A percentile compares a stretch with the other conserved stretches of the same genome.
These are phyloP conservation scores for Candolleomyces eurysporus DNA, from an alignment of 768 basidiomycete genomes.

Conservation along the genomic window DNA sequence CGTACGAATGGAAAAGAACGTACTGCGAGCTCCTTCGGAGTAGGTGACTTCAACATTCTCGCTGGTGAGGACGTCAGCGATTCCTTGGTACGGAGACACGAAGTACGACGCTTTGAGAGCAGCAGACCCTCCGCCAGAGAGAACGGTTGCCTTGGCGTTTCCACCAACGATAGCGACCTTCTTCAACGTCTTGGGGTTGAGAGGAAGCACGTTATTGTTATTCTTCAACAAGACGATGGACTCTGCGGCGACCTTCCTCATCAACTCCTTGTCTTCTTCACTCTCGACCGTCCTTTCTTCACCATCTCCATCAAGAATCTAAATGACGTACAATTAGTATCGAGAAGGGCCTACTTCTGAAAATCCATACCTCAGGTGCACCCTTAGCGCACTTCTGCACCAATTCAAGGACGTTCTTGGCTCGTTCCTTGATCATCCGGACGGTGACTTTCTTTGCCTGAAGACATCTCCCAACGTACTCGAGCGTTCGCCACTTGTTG, in stretches of 20 bases:
- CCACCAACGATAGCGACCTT: constrained; percentile 77
- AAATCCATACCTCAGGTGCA: constrained; percentile 51
- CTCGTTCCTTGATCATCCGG: constrained; percentile 66
- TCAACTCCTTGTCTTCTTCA: constrained; percentile 57
- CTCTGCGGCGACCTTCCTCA: constrained; percentile 66
- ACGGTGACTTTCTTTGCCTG: constrained; percentile 60
- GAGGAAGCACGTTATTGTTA: constrained; percentile 50
- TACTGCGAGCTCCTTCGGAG: constrained; percentile 69
- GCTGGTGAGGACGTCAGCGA: constrained; percentile 53
- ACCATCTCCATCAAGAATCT: constrained; percentile 74
- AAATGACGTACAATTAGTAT: neutral
- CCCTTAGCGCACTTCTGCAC: constrained; percentile 67
- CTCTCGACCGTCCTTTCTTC: constrained; percentile 61
- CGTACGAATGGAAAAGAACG: constrained; percentile 14
- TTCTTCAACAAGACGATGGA: constrained; percentile 80
- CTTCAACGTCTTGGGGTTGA: constrained; percentile 47
- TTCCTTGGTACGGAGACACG: constrained; percentile 74
- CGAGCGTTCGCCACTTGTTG: constrained; percentile 74
- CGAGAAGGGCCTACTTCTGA: neutral
- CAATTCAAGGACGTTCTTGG: constrained; percentile 60
- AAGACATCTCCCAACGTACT: constrained; percentile 61
- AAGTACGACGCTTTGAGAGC: constrained; percentile 74
- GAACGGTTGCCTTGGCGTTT: constrained; percentile 60
- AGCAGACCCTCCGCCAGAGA: constrained; percentile 74
- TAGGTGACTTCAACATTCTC: constrained; percentile 55